Conservation (phyloP, 2,329 filamentous ascomycete species). For the Phoma sp. region DNA sequence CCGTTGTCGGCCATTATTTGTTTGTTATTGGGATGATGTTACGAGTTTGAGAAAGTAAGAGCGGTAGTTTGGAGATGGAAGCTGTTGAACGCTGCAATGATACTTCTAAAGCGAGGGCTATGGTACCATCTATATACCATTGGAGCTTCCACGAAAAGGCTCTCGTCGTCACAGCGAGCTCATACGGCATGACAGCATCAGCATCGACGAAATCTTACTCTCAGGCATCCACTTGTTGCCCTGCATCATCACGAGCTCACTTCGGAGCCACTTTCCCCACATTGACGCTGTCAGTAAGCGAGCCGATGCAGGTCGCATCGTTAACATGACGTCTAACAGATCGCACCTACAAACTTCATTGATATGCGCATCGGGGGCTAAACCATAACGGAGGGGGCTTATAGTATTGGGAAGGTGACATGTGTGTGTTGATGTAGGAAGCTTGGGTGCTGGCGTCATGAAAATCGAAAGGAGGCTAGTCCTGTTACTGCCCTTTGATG, state of each 20-base stretch:
- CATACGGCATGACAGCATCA: neutral
- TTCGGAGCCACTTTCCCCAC: neutral
- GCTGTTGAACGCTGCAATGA: neutral
- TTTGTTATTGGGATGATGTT: neutral
- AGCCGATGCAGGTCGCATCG: neutral
- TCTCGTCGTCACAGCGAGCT: neutral
- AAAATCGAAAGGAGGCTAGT: conserved; percentile 9
- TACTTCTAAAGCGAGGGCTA: neutral
- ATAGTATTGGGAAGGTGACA: neutral
- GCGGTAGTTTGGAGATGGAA: neutral
- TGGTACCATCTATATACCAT: neutral
- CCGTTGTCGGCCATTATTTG: conserved; percentile 45
- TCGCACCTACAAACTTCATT: neutral
- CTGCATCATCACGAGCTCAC: neutral
- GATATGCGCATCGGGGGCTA: neutral
- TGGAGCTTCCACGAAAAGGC: neutral
- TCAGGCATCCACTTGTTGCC: neutral
- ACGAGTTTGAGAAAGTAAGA: too few relatives aligned
- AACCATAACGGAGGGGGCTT: neutral
- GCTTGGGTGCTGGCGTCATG: conserved; percentile 7
- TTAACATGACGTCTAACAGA: neutral
- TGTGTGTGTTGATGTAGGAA: neutral
- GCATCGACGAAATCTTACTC: neutral
- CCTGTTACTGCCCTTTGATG: neutral
- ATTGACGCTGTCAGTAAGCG: neutral